Base-by-base conservation (phyloP, 2,329 filamentous ascomycete genomes). In the Pseudocercospora pini-densiflorae region DNA sequence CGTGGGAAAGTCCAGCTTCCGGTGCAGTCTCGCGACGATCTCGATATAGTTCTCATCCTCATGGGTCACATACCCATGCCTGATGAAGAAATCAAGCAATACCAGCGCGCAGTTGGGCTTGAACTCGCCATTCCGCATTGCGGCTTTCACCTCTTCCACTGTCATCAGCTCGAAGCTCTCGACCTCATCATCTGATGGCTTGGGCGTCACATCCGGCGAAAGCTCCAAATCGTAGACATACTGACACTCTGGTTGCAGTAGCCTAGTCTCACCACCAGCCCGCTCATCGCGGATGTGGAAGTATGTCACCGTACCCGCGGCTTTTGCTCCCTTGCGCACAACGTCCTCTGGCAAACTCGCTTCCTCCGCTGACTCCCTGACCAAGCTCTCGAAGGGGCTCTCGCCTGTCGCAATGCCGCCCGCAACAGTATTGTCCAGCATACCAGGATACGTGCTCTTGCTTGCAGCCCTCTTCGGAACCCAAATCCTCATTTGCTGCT, bases 371-470 rank as follows among this genome's bases (percentile, higher is more conserved):
- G 90, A 90, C 80, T 99, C 95, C 62, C 94, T 88, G 21, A 97
- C 85, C 61, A 97, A 81, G 77, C 91, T 93, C 76, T 94, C 93
- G 58, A 93, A 90, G 0, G 92, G 91, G 23, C 85, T 85, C 78
- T 97, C 94, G 14, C 90, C 91, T 0, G 92, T 92, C 77, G 90
- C 89, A 71, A 98, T 89, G 0, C 93, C 92, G 2, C 92, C 92
- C 0, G 94, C 95, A 6, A 97, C 95, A 1, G 93, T 93, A 78
- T 98, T 99, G 79, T 99, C 95, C 71, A 99, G 84, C 84, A 97
- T 94, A n/a, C 91, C 87, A 0, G 91, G 90, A 76, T 94, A 99
- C 0, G 93, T 97, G 71, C 92, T 88, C 83, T 98, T 99, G 65
- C 83, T 87, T 59, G 83, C 84, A 12, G 93, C 87, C 9, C 95